Evolutionary conservation across 2,329 filamentous ascomycete species (phyloP), one percentile per base, ranked within the genome.

Genomic region (Colletotrichum viniferum): DNA sequence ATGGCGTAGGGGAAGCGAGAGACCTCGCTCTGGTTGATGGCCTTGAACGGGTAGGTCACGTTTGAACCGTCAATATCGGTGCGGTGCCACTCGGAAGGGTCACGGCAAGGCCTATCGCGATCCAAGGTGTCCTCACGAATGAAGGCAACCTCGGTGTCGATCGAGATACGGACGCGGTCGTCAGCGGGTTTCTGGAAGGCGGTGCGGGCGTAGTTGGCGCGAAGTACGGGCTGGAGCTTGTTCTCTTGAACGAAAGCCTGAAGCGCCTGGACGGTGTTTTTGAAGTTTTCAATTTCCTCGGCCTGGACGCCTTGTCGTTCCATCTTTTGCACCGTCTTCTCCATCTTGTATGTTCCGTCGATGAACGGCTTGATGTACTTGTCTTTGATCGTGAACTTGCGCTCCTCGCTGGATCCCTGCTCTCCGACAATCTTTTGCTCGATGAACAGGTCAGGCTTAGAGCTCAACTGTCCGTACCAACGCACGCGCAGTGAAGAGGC

Each of bases 101-200:
- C 94, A 77, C 97, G 94, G 85, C 96, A 98, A 1, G 96, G 96
- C n/a, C 96, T 91, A 78, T 95, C 92, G 34, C 87, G 82, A 82
- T 98, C 96, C 65, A 99, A 88, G 3, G 94, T 90, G 80, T 94
- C 92, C 81, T 94, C 92, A 65, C 92, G 90, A 81, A 99, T 97
- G 79, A 98, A 94, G 28, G 95, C 96, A 36, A 99, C 89, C 79
- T 98, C 92, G 1, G 96, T 98, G 83, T 99, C 97, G 75, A 99
- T 94, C 7, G 96, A 96, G 79, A 99, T 95, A 70, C 97, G 93
- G 62, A 99, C 93, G 24, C 95, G 94, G 83, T 97, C 93, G 82
- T 99, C 96, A 16, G 95, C 92, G 7, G 97, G 97, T 78, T 98
- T 98, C 85, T 99, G 97, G 87, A 98, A 99, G 1, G 97, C 97